Evolutionary conservation across 768 basidiomycete species (phyloP).

Genomic region (Mycena vitilis): DNA sequence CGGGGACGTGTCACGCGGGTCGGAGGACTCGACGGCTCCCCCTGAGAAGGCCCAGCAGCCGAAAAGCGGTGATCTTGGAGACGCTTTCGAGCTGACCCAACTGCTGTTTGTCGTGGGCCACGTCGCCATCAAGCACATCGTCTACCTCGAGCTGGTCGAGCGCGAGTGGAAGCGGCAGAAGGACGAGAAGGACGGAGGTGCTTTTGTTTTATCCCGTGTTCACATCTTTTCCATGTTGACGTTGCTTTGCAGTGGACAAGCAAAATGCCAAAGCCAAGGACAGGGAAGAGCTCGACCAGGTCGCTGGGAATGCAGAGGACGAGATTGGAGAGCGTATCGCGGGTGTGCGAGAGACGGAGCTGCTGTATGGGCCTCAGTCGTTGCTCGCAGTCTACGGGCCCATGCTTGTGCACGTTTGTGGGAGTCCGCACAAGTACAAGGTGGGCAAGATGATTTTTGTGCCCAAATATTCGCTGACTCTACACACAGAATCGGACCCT

Average conservation of each 20-base stretch:
- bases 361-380: slow-evolving; percentile 86
- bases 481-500: slow-evolving; percentile 80
- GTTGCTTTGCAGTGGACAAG: slow-evolving; percentile 65
- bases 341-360: slow-evolving; percentile 84
- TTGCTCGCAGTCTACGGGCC: slow-evolving; percentile 89
- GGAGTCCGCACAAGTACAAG: slow-evolving; percentile 92
- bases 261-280: slow-evolving; percentile 66
- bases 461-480: slow-evolving; percentile 13
- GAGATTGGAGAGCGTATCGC: slow-evolving; percentile 96
- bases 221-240: background rate
- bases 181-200: slow-evolving; percentile 86
- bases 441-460: slow-evolving; percentile 51
- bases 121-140: slow-evolving; percentile 97
- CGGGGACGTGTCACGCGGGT: slow-evolving; percentile 46
- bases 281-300: slow-evolving; percentile 93
- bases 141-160: slow-evolving; percentile 95
- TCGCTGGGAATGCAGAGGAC: slow-evolving; percentile 97
- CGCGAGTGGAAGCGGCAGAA: slow-evolving; percentile 97
- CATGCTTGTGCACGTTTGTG: slow-evolving; percentile 90
- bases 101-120: slow-evolving; percentile 97
- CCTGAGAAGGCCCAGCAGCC: slow-evolving; percentile 41
- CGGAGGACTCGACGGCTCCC: slow-evolving; percentile 42
- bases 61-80: slow-evolving; percentile 69
- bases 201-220: slow-evolving; percentile 44
- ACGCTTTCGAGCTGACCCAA: slow-evolving; percentile 91